Percentiles rank a stretch among this genome's conserved stretches.
phyloP scores from a whole-genome alignment of 23 red algal genomes.

The Gracilaria domingensis region DNA sequence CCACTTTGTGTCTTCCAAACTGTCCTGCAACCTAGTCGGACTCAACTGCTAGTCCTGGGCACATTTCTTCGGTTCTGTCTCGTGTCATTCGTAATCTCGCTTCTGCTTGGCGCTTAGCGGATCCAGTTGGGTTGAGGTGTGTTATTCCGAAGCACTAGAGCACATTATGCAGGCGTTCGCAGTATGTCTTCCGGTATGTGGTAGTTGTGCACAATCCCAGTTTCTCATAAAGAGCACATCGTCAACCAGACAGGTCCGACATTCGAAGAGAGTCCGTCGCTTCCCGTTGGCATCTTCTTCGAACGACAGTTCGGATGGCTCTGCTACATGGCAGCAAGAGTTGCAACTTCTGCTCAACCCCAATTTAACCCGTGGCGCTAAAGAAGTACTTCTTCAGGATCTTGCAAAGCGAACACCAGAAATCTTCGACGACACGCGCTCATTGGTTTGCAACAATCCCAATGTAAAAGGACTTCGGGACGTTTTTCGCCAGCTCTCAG shows the following conservation, averaged over 20 bases:
- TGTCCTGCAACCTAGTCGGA: too few species aligned
- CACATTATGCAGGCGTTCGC: not conserved
- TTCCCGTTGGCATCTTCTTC: constrained; percentile 6
- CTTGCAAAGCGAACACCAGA: constrained; percentile 68
- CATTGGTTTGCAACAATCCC: not conserved
- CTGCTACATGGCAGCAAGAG: constrained; percentile 72
- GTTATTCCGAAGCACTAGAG: not conserved
- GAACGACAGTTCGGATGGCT: not conserved
- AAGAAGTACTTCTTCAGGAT: constrained; percentile 55
- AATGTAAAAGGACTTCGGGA: constrained; percentile 37
- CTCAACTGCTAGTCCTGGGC: too few species aligned
- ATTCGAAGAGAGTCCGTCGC: not conserved
- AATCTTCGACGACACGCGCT: constrained; percentile 50
- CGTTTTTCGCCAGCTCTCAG: constrained; percentile 54
- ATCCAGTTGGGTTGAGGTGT: not conserved
- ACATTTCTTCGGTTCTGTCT: too few species aligned
- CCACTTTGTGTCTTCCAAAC: too few species aligned
- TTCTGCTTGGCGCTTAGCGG: too few species aligned
- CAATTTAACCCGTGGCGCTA: constrained; percentile 34
- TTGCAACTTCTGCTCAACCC: constrained; percentile 56
- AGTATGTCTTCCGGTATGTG: not conserved
- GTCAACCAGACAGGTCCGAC: not conserved
- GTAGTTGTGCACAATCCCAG: too few species aligned
- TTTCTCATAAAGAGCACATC: not conserved
- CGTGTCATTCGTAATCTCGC: too few species aligned